Evolutionary conservation across 1,284 basidiomycete species (phyloP), one percentile per base, ranked within the genome.

Genomic region (Melampsora abietis-canadensis): DNA sequence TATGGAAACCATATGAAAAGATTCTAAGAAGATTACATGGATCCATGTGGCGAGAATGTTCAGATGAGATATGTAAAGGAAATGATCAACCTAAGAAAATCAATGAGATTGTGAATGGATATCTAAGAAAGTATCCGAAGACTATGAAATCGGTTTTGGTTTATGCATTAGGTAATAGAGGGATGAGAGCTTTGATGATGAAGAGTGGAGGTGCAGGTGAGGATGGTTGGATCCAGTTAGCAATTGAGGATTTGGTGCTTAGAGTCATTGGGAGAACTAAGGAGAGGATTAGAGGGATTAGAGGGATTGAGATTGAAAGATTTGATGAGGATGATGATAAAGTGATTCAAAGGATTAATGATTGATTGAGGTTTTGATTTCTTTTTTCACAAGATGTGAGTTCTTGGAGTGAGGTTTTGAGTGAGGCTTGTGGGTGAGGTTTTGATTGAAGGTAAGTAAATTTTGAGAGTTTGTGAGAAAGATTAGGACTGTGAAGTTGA

Each of bases 21-120:
- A 62, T 73, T 40, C 47, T 73, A 15, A 65, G 69, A 37, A 73
- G 64, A 62, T 21, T 73, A 47, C 69, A 73, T 47, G 69, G 69
- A 65, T 65, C 69, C 6, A 64, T 73, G 62, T 73, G 69, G 69
- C 65, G 62, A 59, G 69, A 73, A 73, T 73, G 69, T 31, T 73
- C 62, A 27, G 61, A 70, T 31, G 46, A 62, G 24, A 63, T 62
- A 15, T 63, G 51, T 12, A 70, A 62, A 46, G 37, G 37, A 40
- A 40, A 40, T 12, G 6, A 40, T 7, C 4, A 12, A 5, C 2
- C 1, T 40, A 31, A 30, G 12, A 34, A 46, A 30, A 31, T 70
- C 1, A 24, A 63, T 15, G 60, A 63, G 27, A 63, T 70, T 37
- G 60, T 73, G 2, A 47, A 73, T 24, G 46, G 47, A 46, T 73